Evolutionary conservation across 352 stramenopile genomes (phyloP).

Genomic region (Pythium brassicae): DNA sequence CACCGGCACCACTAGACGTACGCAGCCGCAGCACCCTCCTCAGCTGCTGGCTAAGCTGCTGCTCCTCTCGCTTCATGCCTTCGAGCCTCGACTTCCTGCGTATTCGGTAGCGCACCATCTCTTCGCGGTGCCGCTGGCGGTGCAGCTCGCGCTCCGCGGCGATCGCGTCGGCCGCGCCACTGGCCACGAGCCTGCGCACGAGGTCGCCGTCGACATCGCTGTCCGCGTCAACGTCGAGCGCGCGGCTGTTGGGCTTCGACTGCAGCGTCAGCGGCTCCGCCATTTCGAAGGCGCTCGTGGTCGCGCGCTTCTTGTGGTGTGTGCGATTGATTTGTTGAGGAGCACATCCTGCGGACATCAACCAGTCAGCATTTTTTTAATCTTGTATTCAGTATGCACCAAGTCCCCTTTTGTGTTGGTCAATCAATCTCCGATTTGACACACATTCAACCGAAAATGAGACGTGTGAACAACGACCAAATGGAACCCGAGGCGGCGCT

Average conservation of each 20-base stretch:
- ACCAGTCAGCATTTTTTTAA: too few relatives aligned
- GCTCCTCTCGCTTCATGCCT: slow-evolving; percentile 3
- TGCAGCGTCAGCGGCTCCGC: not conserved
- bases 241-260: not conserved
- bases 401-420: too few relatives aligned
- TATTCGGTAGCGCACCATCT: slow-evolving; percentile 4
- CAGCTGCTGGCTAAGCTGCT: slow-evolving; percentile 2
- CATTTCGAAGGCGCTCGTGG: not conserved
- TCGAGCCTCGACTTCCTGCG: slow-evolving; percentile 2
- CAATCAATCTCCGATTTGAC: too few relatives aligned
- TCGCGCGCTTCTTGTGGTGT: not conserved
- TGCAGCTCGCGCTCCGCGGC: not conserved
- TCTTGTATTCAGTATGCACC: too few relatives aligned
- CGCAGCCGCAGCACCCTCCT: not conserved
- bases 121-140: not conserved
- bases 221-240: not conserved
- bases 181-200: slow-evolving; percentile 7
- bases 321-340: too few relatives aligned
- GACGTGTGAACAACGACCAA: too few relatives aligned
- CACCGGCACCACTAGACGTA: not conserved
- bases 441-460: too few relatives aligned
- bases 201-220: slow-evolving; percentile 1
- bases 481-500: not conserved
- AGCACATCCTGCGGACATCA: too few relatives aligned
- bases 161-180: slow-evolving; percentile 4